These are phyloP conservation scores for Eucalyptus tenuipes DNA, from an alignment of 345 rosid species.

Conservation along the genomic window DNA sequence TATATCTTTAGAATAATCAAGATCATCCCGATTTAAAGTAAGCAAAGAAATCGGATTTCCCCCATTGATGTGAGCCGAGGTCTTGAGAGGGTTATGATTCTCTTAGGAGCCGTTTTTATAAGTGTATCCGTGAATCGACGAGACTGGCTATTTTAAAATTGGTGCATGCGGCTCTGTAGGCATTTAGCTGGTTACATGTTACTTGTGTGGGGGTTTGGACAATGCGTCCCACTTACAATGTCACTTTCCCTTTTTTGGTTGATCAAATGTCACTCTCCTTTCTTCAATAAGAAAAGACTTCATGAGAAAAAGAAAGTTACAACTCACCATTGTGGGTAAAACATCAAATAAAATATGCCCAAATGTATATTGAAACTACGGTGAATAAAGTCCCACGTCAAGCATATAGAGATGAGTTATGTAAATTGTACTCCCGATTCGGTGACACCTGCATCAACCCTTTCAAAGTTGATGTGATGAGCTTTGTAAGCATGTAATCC, in stretches of 20 bases:
- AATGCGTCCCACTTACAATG: background rate
- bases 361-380: background rate
- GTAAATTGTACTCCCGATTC: background rate
- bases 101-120: background rate
- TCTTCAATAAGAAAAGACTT: background rate
- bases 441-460: rapidly evolving
- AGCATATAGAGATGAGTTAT: background rate
- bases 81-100: background rate
- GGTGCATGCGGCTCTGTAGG: background rate
- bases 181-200: background rate
- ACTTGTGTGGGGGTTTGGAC: background rate
- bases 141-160: background rate
- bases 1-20: background rate
- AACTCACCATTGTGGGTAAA: background rate
- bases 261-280: background rate
- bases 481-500: background rate
- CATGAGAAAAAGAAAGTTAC: background rate
- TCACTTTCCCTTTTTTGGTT: background rate
- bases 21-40: background rate
- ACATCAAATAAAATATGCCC: background rate
- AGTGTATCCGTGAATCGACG: background rate
- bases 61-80: background rate
- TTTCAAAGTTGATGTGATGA: background rate
- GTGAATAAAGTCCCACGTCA: background rate
- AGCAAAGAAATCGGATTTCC: background rate